phyloP scores from a whole-genome alignment of 1,284 basidiomycete genomes.

The Fomes fomentarius region DNA sequence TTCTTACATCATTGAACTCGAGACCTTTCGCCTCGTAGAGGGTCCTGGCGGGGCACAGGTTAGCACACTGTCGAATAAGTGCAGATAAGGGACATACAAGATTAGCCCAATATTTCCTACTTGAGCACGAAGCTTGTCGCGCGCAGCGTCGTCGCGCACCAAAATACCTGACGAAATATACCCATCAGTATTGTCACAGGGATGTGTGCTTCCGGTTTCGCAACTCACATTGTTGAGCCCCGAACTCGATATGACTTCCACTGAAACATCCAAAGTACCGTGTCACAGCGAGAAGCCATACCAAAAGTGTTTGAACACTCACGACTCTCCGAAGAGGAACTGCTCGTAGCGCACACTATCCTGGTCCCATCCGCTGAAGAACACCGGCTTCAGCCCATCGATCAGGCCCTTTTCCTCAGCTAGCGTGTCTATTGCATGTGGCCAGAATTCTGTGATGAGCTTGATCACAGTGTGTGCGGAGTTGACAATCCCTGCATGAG shows the following conservation, averaged over 20 bases:
- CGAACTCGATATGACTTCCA: conserved; percentile 61
- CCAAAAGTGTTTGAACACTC: conserved; percentile 12
- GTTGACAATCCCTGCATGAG: conserved; percentile 67
- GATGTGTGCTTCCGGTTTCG: not conserved
- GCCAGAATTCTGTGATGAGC: conserved; percentile 67
- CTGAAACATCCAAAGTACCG: conserved; percentile 29
- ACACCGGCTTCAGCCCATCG: conserved; percentile 62
- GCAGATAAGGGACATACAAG: conserved; percentile 44
- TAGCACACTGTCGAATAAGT: not conserved
- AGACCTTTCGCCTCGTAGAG: conserved; percentile 76
- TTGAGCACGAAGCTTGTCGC: conserved; percentile 49
- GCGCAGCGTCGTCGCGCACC: conserved; percentile 62
- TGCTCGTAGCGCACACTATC: conserved; percentile 57
- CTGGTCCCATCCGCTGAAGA: conserved; percentile 58
- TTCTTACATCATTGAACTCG: conserved; percentile 72
- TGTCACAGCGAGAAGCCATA: not conserved
- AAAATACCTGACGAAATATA: conserved; percentile 54
- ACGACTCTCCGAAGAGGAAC: conserved; percentile 58
- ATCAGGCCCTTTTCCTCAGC: conserved; percentile 60
- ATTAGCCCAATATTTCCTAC: conserved; percentile 66
- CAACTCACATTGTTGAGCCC: conserved; percentile 61
- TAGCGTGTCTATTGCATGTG: conserved; percentile 64
- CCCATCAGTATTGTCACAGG: not conserved
- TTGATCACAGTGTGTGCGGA: conserved; percentile 67
- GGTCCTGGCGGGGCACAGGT: conserved; percentile 46